These are phyloP conservation scores for Penicillium cosmopolitanum DNA, from an alignment of 495 filamentous ascomycete genomes.

Conservation along the genomic window DNA sequence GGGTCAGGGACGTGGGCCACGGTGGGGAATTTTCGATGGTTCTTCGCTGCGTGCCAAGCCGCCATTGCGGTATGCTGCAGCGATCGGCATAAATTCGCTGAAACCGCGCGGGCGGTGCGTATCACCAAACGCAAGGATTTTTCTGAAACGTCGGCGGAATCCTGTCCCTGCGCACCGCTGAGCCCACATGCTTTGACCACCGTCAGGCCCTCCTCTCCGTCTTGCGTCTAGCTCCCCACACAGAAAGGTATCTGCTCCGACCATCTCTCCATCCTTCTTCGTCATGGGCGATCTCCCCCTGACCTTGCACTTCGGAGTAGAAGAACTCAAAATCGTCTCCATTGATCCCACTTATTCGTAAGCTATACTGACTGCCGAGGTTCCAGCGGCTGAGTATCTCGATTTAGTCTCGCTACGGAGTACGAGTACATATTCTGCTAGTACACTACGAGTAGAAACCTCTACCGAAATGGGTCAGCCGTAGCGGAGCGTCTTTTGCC, in stretches of 20 bases:
- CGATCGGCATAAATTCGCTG: slow-evolving; percentile 27
- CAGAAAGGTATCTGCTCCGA: slow-evolving; percentile 5
- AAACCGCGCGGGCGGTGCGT: slow-evolving; percentile 23
- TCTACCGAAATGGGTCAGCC: too few relatives aligned
- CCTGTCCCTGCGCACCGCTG: slow-evolving; percentile 12
- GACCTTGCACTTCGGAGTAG: neutral
- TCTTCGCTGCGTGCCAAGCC: slow-evolving; percentile 24
- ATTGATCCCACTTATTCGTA: neutral
- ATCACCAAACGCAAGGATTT: slow-evolving; percentile 21
- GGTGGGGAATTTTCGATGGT: slow-evolving; percentile 21
- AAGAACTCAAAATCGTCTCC: neutral
- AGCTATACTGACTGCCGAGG: too few relatives aligned
- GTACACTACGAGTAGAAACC: too few relatives aligned
- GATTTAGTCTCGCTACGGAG: too few relatives aligned
- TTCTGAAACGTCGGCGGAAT: slow-evolving; percentile 33
- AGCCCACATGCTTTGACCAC: slow-evolving; percentile 3
- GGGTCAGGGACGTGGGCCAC: neutral
- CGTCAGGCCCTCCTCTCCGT: neutral
- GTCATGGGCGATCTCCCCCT: neutral
- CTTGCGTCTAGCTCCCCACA: neutral
- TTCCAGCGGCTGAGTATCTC: too few relatives aligned
- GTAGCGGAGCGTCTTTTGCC: too few relatives aligned
- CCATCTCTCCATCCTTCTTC: neutral
- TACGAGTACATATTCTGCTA: too few relatives aligned
- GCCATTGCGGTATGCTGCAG: slow-evolving; percentile 22